These are phyloP conservation scores for Phytomonas sp. DNA, from an alignment of 208 protist species.

Conservation along the genomic window DNA sequence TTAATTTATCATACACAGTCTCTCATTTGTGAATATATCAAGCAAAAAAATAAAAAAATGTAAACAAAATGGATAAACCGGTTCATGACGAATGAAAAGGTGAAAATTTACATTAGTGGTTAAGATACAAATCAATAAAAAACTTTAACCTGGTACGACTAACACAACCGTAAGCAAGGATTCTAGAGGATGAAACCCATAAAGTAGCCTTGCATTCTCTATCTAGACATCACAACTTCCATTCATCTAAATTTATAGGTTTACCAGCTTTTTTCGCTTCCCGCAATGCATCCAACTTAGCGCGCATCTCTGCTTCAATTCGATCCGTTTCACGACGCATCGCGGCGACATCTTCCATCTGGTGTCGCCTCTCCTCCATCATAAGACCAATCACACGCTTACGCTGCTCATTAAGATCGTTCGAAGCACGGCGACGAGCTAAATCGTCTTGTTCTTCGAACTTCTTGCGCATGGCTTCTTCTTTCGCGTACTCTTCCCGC, in stretches of 20 bases:
- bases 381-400: conserved; percentile 54
- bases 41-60: conserved; percentile 1
- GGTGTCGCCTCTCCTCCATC: conserved; percentile 44
- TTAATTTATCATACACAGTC: neutral
- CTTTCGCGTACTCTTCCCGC: conserved; percentile 18
- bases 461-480: conserved; percentile 33
- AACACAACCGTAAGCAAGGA: neutral
- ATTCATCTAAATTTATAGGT: conserved; percentile 77
- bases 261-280: conserved; percentile 66
- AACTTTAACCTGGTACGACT: neutral
- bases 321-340: conserved; percentile 80
- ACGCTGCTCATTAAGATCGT: conserved; percentile 54
- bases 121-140: conserved; percentile 2
- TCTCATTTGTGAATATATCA: conserved; percentile 4
- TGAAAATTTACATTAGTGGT: neutral
- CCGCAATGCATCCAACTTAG: conserved; percentile 80
- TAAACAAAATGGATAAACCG: conserved; percentile 2
- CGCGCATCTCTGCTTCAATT: conserved; percentile 81
- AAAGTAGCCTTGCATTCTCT: neutral
- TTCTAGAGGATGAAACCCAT: neutral
- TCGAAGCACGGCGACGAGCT: conserved; percentile 32
- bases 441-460: conserved; percentile 37
- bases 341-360: conserved; percentile 61
- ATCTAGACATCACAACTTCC: conserved; percentile 41
- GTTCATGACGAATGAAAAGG: neutral